Percentiles rank a stretch among this genome's conserved stretches.
Evolutionary conservation across 352 stramenopile species (phyloP).

Genomic region (Phytopythium cucurbitacearum): DNA sequence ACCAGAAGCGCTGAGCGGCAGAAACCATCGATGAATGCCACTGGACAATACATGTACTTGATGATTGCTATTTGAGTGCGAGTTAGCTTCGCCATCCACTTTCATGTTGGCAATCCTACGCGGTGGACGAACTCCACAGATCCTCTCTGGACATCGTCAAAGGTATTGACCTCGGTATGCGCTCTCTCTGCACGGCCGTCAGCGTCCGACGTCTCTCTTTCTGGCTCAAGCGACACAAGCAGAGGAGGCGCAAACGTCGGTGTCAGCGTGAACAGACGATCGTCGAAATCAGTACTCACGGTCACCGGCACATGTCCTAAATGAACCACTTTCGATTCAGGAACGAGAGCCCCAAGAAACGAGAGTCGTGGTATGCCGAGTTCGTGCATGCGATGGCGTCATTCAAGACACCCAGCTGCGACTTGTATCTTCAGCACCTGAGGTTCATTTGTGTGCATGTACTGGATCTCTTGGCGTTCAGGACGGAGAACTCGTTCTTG

Average conservation of each 20-base stretch:
- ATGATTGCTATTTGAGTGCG: too few species aligned
- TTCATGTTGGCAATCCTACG: too few species aligned
- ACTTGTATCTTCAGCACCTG: conserved; percentile 2
- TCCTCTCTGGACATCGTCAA: conserved; percentile 1
- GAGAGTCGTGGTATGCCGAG: conserved; percentile 7
- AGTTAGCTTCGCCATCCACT: too few species aligned
- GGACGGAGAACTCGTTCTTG: conserved; percentile 3
- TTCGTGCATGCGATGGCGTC: conserved; percentile 9
- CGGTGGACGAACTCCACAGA: too few species aligned
- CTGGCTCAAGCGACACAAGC: neutral
- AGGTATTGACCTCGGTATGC: conserved; percentile 10
- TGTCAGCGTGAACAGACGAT: neutral
- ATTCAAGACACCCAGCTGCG: conserved; percentile 11
- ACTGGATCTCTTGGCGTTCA: conserved; percentile 5
- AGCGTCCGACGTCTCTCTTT: neutral
- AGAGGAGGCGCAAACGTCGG: too few species aligned
- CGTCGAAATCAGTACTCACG: conserved; percentile 1
- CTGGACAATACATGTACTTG: too few species aligned
- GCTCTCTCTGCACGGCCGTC: conserved; percentile 7
- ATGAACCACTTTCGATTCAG: conserved; percentile 4
- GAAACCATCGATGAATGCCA: too few species aligned
- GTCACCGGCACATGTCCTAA: conserved; percentile 4
- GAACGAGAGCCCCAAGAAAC: conserved; percentile 9
- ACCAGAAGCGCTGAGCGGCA: conserved; percentile 17
- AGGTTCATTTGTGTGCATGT: conserved; percentile 5